These are phyloP conservation scores for Lactarius deliciosus DNA, from an alignment of 768 basidiomycete species.

Conservation along the genomic window DNA sequence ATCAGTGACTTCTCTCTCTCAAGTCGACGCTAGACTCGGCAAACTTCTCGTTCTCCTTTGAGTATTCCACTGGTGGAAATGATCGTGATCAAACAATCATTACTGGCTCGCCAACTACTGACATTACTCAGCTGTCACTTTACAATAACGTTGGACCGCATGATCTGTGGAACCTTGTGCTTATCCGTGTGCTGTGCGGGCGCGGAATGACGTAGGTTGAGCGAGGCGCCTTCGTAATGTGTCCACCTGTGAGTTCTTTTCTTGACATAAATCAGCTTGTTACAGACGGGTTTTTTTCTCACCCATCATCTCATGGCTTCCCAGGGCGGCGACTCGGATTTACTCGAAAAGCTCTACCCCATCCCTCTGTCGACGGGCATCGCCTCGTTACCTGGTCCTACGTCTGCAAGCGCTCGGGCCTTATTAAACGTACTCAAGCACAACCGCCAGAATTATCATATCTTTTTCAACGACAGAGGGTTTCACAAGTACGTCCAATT, in stretches of 20 bases:
- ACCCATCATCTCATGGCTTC: not conserved
- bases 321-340: constrained; percentile 3
- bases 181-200: too few species aligned
- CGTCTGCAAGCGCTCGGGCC: constrained; percentile 7
- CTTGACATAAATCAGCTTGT: not conserved
- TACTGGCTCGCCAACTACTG: too few species aligned
- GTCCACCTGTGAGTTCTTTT: not conserved
- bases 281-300: not conserved
- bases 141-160: not conserved
- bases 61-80: too few species aligned
- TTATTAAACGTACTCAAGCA: constrained; percentile 40
- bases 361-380: constrained; percentile 17
- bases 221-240: not conserved
- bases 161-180: not conserved
- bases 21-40: too few species aligned
- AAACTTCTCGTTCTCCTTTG: too few species aligned
- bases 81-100: too few species aligned
- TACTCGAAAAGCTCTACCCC: constrained; percentile 19
- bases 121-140: not conserved
- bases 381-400: constrained; percentile 17
- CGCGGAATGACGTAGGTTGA: not conserved
- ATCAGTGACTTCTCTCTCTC: too few species aligned
- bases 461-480: constrained; percentile 48
- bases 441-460: constrained; percentile 54
- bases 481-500: constrained; percentile 36